Evolutionary conservation across 306 rosid genomes (phyloP).

Genomic region (Sicyos edulis): DNA sequence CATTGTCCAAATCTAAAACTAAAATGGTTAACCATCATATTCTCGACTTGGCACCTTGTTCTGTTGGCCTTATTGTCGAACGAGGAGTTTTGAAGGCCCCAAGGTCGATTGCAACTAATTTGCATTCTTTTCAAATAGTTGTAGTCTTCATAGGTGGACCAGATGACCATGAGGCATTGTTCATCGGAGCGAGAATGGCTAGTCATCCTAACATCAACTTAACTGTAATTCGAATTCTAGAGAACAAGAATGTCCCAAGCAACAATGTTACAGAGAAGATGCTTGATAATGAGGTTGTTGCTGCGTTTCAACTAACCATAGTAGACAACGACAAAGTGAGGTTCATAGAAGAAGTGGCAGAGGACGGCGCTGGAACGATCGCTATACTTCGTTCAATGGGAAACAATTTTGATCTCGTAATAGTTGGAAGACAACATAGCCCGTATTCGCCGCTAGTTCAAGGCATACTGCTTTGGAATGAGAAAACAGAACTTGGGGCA

Average conservation of each 20-base stretch:
- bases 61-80: conserved; percentile 28
- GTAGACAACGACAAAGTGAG: too few relatives aligned
- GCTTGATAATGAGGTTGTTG: conserved; percentile 23
- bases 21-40: conserved; percentile 24
- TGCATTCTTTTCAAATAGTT: conserved; percentile 23
- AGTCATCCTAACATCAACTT: conserved; percentile 25
- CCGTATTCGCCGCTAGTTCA: neutral
- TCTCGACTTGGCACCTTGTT: conserved; percentile 33
- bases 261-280: conserved; percentile 15
- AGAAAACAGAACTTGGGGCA: conserved; percentile 25
- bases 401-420: neutral
- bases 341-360: too few relatives aligned
- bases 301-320: neutral
- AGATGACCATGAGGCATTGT: conserved; percentile 34
- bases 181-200: conserved; percentile 31
- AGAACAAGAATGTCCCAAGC: neutral
- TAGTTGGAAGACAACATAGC: too few relatives aligned
- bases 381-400: conserved; percentile 25
- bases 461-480: conserved; percentile 25
- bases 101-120: neutral
- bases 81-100: conserved; percentile 23
- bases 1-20: neutral
- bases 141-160: conserved; percentile 35
- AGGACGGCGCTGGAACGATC: too few relatives aligned
- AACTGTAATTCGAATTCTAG: conserved; percentile 25